A percentile compares a stretch with the other conserved stretches of the same genome.
Conservation (phyloP, 1,284 basidiomycete genomes). For the Heterobasidion annosum region DNA sequence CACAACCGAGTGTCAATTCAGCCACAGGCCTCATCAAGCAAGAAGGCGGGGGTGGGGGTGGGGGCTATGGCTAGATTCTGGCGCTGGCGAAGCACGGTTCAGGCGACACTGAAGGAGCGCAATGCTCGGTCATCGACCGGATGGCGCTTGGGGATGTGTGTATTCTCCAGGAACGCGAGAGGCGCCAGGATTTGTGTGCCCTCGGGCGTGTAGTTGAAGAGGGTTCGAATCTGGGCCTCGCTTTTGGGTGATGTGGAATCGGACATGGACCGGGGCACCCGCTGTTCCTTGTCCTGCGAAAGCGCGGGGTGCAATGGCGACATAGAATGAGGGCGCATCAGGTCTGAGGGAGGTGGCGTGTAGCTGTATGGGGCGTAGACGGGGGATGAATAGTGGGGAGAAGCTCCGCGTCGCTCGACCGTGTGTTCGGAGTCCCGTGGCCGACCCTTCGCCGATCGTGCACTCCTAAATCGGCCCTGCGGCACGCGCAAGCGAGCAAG, state of each 20-base stretch:
- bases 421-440: constrained; percentile 5
- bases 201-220: constrained; percentile 6
- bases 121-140: constrained; percentile 23
- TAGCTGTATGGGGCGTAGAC: constrained; percentile 12
- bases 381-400: constrained; percentile 8
- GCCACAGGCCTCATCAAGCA: no score
- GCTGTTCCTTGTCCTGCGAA: not conserved
- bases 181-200: constrained; percentile 15
- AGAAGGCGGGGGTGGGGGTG: no score
- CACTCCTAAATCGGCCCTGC: constrained; percentile 28
- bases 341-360: not conserved
- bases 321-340: not conserved
- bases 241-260: not conserved
- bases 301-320: not conserved
- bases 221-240: constrained; percentile 1
- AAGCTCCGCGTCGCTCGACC: constrained; percentile 4
- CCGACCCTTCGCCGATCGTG: constrained; percentile 21
- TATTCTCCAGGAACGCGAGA: constrained; percentile 17
- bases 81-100: not conserved
- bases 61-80: no score
- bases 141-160: constrained; percentile 21
- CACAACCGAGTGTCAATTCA: no score
- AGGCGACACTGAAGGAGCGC: constrained; percentile 14
- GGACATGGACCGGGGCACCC: constrained; percentile 5
- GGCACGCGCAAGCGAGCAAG: constrained; percentile 48